Base-by-base conservation (phyloP, 805 yeast genomes). In the Candida namnaoensis region DNA sequence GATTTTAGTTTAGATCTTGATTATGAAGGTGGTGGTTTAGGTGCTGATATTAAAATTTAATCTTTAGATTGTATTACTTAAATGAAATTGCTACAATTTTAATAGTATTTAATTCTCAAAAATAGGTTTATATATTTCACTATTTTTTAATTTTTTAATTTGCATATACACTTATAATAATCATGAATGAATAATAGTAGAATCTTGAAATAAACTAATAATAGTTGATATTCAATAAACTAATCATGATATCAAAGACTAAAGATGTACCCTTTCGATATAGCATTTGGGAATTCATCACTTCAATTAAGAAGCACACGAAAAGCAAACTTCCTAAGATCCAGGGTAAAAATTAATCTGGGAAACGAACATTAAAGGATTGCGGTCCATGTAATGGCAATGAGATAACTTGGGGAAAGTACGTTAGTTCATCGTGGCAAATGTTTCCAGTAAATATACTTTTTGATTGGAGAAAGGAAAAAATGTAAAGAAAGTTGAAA, bases 1-100 rank as follows among this genome's bases (percentile, higher is more conserved):
- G 47, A 61, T 34, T 74, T 68, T 49, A 52, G 56, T 9, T 46
- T 71, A 34, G 67, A 65, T 19, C 47, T 77, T 39, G 53, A 66
- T 32, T 78, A 76, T 52, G 54, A 58, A 9, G 82, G 82, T 1
- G 44, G 52, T 9, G 75, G 69, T 1, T 49, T 69, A 35, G 57
- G 61, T 28, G 64, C 79, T 1, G 63, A 64, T 38, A 68, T 75
- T 38, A 50, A 53, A 19, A 19, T 19, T 19, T 19, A 19, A 19
- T 19, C 19, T 19, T 19, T 19, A 19, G 19, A 3, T 19, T 19
- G 19, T 3, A 19, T 19, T 19, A 19, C 3, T 19, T 3, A 19
- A 2, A 19, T 19, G 19, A 19, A 19, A 19, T 19, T 3, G 19
- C 19, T 19, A 19, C 19, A 19, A 19, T 19, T 19, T 19, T 19